phyloP scores from a whole-genome alignment of 352 stramenopile species.

The Bremia lactucae region DNA sequence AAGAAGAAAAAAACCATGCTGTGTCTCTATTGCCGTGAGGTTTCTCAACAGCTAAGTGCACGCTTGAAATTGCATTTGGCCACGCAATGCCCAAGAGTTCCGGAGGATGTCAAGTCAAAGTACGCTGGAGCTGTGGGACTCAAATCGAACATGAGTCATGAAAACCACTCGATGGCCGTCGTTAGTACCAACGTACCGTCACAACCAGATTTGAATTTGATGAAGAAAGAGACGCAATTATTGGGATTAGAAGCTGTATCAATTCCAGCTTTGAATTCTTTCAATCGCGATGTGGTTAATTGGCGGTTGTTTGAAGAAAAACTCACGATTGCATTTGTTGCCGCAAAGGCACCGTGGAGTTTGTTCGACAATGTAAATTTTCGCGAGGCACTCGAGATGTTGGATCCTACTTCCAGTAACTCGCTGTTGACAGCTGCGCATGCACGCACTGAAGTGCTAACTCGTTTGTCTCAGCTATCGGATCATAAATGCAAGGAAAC shows the following conservation, averaged over 20 bases:
- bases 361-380: constrained; percentile 25
- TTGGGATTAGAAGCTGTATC: no score
- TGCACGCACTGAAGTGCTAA: constrained; percentile 17
- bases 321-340: constrained; percentile 21
- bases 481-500: constrained; percentile 12
- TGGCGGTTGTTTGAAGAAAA: constrained; percentile 19
- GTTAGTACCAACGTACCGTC: no score
- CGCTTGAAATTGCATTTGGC: constrained; percentile 22
- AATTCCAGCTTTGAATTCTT: neutral
- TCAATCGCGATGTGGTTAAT: neutral
- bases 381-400: constrained; percentile 12
- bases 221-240: no score
- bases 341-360: constrained; percentile 11
- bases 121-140: constrained; percentile 1
- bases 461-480: constrained; percentile 15
- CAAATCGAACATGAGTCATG: neutral
- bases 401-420: constrained; percentile 6
- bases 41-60: constrained; percentile 21
- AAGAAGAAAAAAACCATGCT: constrained; percentile 20
- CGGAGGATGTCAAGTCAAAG: constrained; percentile 10
- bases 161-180: no score
- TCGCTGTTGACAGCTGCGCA: constrained; percentile 21
- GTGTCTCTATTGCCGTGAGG: constrained; percentile 20
- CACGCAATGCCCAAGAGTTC: constrained; percentile 9
- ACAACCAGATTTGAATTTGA: no score